These are phyloP conservation scores for Piromyces sp. DNA, from an alignment of 192 early-diverging fungal species.

Conservation along the genomic window DNA sequence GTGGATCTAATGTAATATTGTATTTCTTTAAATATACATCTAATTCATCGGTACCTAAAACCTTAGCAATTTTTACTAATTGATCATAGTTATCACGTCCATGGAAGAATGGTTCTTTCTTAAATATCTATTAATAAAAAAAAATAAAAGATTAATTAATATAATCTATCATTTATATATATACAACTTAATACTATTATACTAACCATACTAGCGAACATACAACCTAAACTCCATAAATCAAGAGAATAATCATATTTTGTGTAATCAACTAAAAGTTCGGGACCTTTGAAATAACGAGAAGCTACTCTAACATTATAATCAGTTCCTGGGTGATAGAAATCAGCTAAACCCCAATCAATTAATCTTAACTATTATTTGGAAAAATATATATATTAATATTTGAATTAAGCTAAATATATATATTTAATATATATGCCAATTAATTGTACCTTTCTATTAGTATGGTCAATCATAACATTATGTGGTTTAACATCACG, in stretches of 20 bases:
- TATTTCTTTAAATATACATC: slow-evolving; percentile 88
- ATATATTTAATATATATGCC: no score
- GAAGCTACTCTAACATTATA: slow-evolving; percentile 98
- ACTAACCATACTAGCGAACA: slow-evolving; percentile 95
- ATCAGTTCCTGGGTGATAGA: slow-evolving; percentile 90
- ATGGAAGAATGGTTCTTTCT: slow-evolving; percentile 98
- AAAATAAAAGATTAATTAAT: background rate
- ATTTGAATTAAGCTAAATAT: no score
- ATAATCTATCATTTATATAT: background rate
- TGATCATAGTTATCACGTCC: slow-evolving; percentile 97
- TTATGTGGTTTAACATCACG: slow-evolving; percentile 97
- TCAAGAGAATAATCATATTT: slow-evolving; percentile 98
- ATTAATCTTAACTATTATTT: slow-evolving; percentile 82
- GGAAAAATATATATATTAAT: no score
- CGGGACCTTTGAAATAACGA: slow-evolving; percentile 97
- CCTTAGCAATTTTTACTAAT: slow-evolving; percentile 95
- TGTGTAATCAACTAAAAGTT: slow-evolving; percentile 93
- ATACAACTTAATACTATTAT: background rate
- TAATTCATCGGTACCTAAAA: slow-evolving; percentile 91
- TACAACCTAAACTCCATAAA: slow-evolving; percentile 98
- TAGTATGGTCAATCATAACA: slow-evolving; percentile 98
- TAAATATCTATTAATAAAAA: slow-evolving; percentile 61
- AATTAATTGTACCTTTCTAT: slow-evolving; percentile 42
- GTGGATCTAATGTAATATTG: slow-evolving; percentile 72
- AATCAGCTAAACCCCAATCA: slow-evolving; percentile 98